Evolutionary conservation across 2,329 filamentous ascomycete species (phyloP), one percentile per base, ranked within the genome.

Genomic region (Seiridium cupressi): DNA sequence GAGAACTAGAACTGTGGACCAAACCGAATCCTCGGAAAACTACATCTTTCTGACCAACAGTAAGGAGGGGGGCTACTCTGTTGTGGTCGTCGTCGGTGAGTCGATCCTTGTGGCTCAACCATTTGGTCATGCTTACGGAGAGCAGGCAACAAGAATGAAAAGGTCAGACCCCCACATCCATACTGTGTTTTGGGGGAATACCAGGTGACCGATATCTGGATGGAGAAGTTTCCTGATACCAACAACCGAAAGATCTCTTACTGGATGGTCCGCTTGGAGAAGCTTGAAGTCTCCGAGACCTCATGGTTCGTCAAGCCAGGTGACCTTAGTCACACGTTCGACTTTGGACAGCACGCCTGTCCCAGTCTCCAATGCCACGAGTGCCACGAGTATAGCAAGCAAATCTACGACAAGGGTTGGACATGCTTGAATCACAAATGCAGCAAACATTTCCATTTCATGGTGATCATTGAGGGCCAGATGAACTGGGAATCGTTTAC

Each of bases 171-270:
- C 77, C 79, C 0, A 0, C 79, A 88, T 60, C 75, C 80, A 1
- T 92, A 87, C 66, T 86, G 83, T 59, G 85, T 92, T 0, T 77
- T 93, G 47, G 88, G 80, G n/a, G 87, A 81, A 70, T 93, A 91
- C 69, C 84, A 87, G 54, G 77, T 90, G 10, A 89, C 88, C 0
- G 77, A 89, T 54, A 77, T 92, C 0, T 93, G 90, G 90, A 77
- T 74, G 9, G 90, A 93, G 65, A 81, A 79, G 61, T 75, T 75
- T 4, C 63, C 74, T 0, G 70, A 76, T 1, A 70, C 69, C 2
- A 66, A 65, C 2, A 77, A 70, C 5, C 73, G 70, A 1, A 42
- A 60, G 0, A 63, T 72, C 5, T 69, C 65, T 1, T 64, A 72
- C 0, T 81, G 83, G 65, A 86, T 85, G 63, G 79, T 89, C 34